These are phyloP conservation scores for Aquanectria penicillioides DNA, from an alignment of 2,329 filamentous ascomycete genomes.

Conservation along the genomic window DNA sequence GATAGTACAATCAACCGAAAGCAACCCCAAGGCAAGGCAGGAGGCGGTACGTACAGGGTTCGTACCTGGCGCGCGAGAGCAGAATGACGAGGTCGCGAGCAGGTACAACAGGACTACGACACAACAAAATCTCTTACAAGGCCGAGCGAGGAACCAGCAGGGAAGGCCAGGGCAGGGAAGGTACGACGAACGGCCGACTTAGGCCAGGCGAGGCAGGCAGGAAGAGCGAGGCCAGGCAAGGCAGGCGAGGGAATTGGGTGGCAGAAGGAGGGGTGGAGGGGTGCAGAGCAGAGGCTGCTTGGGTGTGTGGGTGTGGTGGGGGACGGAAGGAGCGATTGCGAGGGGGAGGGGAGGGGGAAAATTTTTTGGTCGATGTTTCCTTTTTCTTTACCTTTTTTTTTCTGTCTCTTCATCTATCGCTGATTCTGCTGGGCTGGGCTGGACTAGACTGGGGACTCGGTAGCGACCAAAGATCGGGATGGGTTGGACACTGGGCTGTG, in stretches of 20 bases:
- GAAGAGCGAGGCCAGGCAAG: constrained; percentile 15
- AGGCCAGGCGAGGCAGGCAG: constrained; percentile 23
- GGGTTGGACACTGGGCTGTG: constrained; percentile 25
- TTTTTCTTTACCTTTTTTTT: constrained; percentile 31
- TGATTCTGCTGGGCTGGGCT: constrained; percentile 1
- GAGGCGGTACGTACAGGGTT: constrained; percentile 4
- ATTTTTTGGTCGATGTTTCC: constrained; percentile 30
- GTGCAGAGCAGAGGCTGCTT: constrained; percentile 31
- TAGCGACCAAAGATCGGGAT: constrained; percentile 28
- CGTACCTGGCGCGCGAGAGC: constrained; percentile 8
- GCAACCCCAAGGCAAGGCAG: constrained; percentile 2
- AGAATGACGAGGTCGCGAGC: constrained; percentile 23
- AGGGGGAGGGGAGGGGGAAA: constrained; percentile 35
- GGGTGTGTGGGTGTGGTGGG: constrained; percentile 38
- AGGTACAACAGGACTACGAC: constrained; percentile 26
- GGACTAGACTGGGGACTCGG: constrained; percentile 10
- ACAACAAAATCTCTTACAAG: constrained; percentile 24
- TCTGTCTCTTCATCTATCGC: background rate
- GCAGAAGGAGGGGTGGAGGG: constrained; percentile 33
- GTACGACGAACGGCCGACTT: constrained; percentile 30
- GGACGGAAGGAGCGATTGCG: constrained; percentile 38
- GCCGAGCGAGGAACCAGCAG: constrained; percentile 17
- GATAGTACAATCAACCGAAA: too few relatives aligned
- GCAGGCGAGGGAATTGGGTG: constrained; percentile 27
- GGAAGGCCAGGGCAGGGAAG: constrained; percentile 32